Base-by-base conservation (phyloP, 352 stramenopile species). In the Phytophthora sp. region DNA sequence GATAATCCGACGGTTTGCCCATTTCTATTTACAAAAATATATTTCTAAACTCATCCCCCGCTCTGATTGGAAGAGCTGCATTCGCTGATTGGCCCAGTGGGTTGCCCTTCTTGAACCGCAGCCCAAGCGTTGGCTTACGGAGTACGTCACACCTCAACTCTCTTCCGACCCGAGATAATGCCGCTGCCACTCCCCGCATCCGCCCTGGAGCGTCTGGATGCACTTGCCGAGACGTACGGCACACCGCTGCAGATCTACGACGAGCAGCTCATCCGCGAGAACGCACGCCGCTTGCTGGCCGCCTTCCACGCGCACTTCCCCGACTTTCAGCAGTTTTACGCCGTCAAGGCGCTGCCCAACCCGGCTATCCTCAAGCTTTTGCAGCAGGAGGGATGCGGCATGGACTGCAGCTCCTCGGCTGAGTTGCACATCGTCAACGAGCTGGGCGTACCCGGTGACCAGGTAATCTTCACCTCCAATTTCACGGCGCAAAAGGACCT, bases 381-480 rank as follows among this genome's bases (percentile, higher is more conserved):
- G 41, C 57, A 79, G 20, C 73, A 96, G 21, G 86, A 95, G 58
- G 89, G 86, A 16, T 96, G 89, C 71, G 90, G 90, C 29, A 91
- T 97, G 81, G 90, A 97, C 72, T 96, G 90, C 65, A 96, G 87
- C 59, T 96, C 88, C 15, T 84, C 86, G 21, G 78, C 89, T 4
- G 90, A 97, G 65, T 77, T 97, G 15, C 76, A 90, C 71, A 92
- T 90, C 53, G 73, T 79, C 51, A 77, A 92, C 56, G 62, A 93
- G 76, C 60, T 96, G 33, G 88, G 88, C 46, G 73, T 96, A 23
- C 76, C 81, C 1, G 76, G 80, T 24, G 78, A 96, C 47, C 76
- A 91, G 62, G 74, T 94, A 59, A 96, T 96, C 47, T 97, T 94
- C 71, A 97, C 90, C 27, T 94, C 84, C 65, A 97, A 97, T 80